Percentiles rank a stretch among this genome's conserved stretches.
Conservation (phyloP, 805 yeast genomes). For the Cyberlindnera xylosilytica region DNA sequence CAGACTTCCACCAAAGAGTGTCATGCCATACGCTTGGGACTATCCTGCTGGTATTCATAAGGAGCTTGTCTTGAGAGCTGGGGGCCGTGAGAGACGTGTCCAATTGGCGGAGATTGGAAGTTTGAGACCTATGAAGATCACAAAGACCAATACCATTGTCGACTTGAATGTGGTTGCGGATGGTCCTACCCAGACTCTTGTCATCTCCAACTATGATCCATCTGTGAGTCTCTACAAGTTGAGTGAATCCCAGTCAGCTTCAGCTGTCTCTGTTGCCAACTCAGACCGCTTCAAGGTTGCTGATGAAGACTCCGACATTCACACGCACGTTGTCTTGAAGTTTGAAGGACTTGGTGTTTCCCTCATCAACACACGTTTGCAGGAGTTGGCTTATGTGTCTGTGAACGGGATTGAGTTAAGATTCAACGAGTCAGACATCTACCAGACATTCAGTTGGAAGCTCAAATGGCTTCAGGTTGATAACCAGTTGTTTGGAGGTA, state of each 20-base stretch:
- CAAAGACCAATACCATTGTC: constrained; percentile 53
- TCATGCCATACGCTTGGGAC: constrained; percentile 98
- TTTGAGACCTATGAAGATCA: constrained; percentile 78
- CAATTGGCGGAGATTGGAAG: constrained; percentile 93
- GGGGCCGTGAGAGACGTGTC: constrained; percentile 71
- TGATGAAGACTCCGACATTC: constrained; percentile 34
- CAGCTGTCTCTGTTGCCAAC: constrained; percentile 32
- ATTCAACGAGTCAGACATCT: constrained; percentile 79
- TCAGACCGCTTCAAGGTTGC: constrained; percentile 52
- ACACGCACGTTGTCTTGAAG: constrained; percentile 47
- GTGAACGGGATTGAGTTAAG: constrained; percentile 76
- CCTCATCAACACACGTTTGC: constrained; percentile 61
- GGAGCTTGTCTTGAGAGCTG: constrained; percentile 70
- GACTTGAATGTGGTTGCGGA: constrained; percentile 93
- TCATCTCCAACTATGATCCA: constrained; percentile 80
- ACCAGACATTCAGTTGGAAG: constrained; percentile 75
- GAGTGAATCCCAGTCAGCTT: constrained; percentile 28
- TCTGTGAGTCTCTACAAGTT: constrained; percentile 69
- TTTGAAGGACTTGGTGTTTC: constrained; percentile 90
- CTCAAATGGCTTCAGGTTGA: constrained; percentile 95
- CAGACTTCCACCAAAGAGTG: constrained; percentile 81
- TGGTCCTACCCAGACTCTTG: constrained; percentile 89
- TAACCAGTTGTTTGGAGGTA: constrained; percentile 84
- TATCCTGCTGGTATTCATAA: constrained; percentile 87
- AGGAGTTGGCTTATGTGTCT: constrained; percentile 83